Evolutionary conservation across 805 yeast genomes (phyloP), one percentile per base, ranked within the genome.

Genomic region (Wickerhamiella brachini): DNA sequence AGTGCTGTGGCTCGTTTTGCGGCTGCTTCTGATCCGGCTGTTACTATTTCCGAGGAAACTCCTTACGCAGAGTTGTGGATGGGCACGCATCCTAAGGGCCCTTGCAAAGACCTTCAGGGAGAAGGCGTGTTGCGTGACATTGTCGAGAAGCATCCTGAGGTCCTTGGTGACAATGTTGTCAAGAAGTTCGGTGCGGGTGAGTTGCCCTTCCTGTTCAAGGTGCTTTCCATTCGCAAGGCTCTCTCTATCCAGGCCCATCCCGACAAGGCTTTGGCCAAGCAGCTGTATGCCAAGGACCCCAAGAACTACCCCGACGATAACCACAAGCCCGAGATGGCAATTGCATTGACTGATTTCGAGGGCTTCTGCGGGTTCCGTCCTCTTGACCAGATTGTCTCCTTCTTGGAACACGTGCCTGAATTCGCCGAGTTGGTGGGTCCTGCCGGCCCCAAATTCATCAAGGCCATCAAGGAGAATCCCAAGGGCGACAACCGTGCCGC

Each of bases 311-410:
- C 97, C 3, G 98, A 93, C 70, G 95, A 83, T 66, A 93, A 93
- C 72, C 98, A 93, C 71, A 93, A 93, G 73, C 98, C 98, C n/a
- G 98, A 93, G 69, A 93, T 93, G 98, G 97, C 98, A 48, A 79
- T 93, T 63, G 98, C 98, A 8, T 81, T 93, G 50, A 89, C 97
- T 21, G 85, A 79, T 54, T 93, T 93, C 62, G 97, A 93, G 72
- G 97, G 97, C 0, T 90, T 93, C 70, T 93, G 98, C 69, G 98
- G 98, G 0, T 93, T 93, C 73, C 83, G 93, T 65, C 98, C 98
- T 20, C 76, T 89, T 62, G 75, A 72, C 37, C 83, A 88, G 68
- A 76, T 93, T 58, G 81, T 81, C 47, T 71, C 71, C 45, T 80
- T 85, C 55, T 74, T 93, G 61, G 63, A 73, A 53, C 76, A 77